Conservation (phyloP, 768 basidiomycete genomes). For the Lentinula raphanica region DNA sequence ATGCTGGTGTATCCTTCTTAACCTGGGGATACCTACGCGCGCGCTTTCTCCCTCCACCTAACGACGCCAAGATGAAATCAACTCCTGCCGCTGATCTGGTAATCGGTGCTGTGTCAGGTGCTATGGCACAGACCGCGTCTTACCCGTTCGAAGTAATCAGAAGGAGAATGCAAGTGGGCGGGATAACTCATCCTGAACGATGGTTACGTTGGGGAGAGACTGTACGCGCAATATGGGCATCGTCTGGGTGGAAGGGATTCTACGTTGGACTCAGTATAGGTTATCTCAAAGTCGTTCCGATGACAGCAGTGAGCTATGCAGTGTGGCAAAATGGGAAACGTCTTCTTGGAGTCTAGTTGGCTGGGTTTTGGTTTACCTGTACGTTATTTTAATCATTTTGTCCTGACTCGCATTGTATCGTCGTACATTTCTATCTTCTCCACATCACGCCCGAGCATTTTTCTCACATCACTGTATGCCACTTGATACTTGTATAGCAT, state of each 20-base stretch:
- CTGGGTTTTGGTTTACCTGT: not conserved
- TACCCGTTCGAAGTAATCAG: constrained; percentile 91
- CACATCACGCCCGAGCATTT: not conserved
- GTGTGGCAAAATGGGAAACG: constrained; percentile 66
- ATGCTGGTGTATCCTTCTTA: constrained; percentile 92
- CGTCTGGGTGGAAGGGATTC: constrained; percentile 81
- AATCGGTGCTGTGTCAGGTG: constrained; percentile 84
- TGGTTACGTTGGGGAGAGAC: constrained; percentile 84
- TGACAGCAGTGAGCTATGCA: constrained; percentile 89
- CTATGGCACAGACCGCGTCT: constrained; percentile 79
- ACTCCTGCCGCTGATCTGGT: constrained; percentile 60
- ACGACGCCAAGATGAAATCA: constrained; percentile 31
- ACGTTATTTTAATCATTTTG: constrained; percentile 6
- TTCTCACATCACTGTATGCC: not conserved
- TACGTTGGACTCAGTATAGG: constrained; percentile 90
- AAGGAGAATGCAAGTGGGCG: constrained; percentile 92
- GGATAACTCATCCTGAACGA: constrained; percentile 67
- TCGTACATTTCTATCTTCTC: not conserved
- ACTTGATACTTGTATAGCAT: constrained; percentile 1
- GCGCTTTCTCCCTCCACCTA: constrained; percentile 43
- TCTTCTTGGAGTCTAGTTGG: constrained; percentile 20
- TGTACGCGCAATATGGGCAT: constrained; percentile 54
- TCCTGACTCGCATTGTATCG: not conserved
- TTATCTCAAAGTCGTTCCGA: constrained; percentile 90
- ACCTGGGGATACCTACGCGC: constrained; percentile 80